phyloP scores from a whole-genome alignment of 305 asterid genomes.

The Vinca major region DNA sequence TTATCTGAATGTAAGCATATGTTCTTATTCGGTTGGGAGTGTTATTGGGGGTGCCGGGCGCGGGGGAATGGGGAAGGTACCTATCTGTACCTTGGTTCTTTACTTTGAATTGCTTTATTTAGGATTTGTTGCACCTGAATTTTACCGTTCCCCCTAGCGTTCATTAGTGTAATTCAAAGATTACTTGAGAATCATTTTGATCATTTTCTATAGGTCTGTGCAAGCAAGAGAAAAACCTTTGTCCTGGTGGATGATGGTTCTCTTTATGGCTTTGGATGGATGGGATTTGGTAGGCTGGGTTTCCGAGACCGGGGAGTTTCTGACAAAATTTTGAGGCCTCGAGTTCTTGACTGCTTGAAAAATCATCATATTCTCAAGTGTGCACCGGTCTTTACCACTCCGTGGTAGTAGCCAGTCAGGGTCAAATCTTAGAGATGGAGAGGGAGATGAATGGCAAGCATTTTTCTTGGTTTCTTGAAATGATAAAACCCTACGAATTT shows the following conservation, averaged over 20 bases:
- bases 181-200: background rate
- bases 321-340: conserved; percentile 52
- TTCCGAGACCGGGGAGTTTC: conserved; percentile 53
- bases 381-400: conserved; percentile 84
- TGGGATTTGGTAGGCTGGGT: conserved; percentile 80
- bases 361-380: conserved; percentile 57
- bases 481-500: too few species aligned
- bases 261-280: conserved; percentile 71
- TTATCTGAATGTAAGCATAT: background rate
- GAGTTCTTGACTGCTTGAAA: conserved; percentile 50
- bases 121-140: background rate
- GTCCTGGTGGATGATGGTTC: conserved; percentile 63
- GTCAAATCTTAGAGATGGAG: conserved; percentile 47
- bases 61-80: too few species aligned
- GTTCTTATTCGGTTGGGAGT: too few species aligned
- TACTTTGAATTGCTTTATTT: background rate
- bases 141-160: background rate
- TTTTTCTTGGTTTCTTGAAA: too few species aligned
- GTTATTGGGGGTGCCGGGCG: too few species aligned
- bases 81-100: background rate
- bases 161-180: background rate
- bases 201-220: conserved; percentile 48
- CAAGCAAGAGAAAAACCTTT: conserved; percentile 72
- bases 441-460: too few species aligned
- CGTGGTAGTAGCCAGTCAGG: conserved; percentile 49